Evolutionary conservation across 1,284 basidiomycete species (phyloP), one percentile per base, ranked within the genome.

Genomic region (Pseudozyma hubeiensis): DNA sequence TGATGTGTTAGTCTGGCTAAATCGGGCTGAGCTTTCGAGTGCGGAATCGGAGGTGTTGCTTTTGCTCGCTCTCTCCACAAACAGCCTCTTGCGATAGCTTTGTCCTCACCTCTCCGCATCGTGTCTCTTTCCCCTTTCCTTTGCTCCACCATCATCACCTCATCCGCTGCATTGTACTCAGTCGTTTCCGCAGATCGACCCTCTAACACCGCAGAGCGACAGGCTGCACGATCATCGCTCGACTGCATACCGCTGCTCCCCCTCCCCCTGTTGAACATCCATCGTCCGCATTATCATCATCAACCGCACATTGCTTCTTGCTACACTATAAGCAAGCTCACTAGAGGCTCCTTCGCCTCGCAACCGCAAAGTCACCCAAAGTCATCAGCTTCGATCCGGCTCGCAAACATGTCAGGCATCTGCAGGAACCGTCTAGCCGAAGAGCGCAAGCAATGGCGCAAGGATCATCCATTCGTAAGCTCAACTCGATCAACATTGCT

Each of bases 371-470:
- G n/a, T n/a, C n/a, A n/a, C n/a, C n/a, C n/a, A n/a, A 14, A 29
- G 37, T 29, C 31, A 53, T 53, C 40, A 11, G 39, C 45, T n/a
- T 34, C 13, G 16, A 4, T 24, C 53, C 5, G 51, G 44, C 7
- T 14, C 7, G 40, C n/a, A 40, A 60, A 4, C 63, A 75, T 75
- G 73, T 53, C 73, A 34, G 73, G 73, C 24, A 75, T 75, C 61
- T 75, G 73, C 62, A 67, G 73, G 17, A 71, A 71, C 43, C 68
- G 94, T 80, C 88, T 97, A 17, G 90, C 94, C 37, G 97, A 99
- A 86, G 97, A 99, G 86, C 90, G 97, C 81, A 99, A 99, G 87
- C 93, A 97, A 82, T 99, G 97, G 97, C 87, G 97, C 72, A 98
- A 96, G 85, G 97, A 99, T 81, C 97, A 99, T 86, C 97, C 97